These are phyloP conservation scores for Candida nanaspora DNA, from an alignment of 805 yeast genomes.

Conservation along the genomic window DNA sequence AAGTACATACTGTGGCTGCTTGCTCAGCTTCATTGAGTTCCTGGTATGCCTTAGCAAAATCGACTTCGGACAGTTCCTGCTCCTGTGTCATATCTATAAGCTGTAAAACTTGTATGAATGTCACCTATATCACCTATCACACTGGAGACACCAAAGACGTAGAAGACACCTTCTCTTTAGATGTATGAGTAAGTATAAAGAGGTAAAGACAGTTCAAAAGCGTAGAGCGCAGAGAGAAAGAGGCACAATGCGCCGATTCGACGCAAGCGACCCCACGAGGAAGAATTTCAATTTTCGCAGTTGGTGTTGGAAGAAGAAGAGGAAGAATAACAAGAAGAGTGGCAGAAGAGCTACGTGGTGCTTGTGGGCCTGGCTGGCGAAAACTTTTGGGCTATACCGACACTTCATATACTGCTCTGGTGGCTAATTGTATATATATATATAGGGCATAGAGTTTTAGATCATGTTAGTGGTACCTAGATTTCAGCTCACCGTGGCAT, in stretches of 20 bases:
- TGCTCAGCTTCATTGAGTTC: slow-evolving; percentile 62
- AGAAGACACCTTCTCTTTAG: not conserved
- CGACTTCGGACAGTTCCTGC: slow-evolving; percentile 10
- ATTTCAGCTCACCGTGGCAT: not conserved
- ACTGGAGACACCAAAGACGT: not conserved
- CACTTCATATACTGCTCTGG: too few species aligned
- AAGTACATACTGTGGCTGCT: slow-evolving; percentile 41
- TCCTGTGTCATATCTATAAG: slow-evolving; percentile 1
- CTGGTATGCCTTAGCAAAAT: slow-evolving; percentile 49
- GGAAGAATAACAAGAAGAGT: too few species aligned
- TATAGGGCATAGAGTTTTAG: not conserved
- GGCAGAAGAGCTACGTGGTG: too few species aligned
- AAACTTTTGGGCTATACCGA: too few species aligned
- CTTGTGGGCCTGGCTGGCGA: too few species aligned
- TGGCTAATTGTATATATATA: not conserved
- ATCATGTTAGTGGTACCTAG: not conserved
- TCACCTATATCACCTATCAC: not conserved
- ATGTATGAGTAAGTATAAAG: too few species aligned
- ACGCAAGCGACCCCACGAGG: too few species aligned
- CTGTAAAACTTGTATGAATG: not conserved
- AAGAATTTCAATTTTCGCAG: too few species aligned
- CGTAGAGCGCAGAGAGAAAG: too few species aligned
- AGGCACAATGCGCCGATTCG: too few species aligned
- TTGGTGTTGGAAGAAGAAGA: too few species aligned
- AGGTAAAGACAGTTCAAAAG: too few species aligned